A percentile compares a stretch with the other conserved stretches of the same genome.
phyloP scores from a whole-genome alignment of 345 rosid species.

The Eucalyptus polybractea region DNA sequence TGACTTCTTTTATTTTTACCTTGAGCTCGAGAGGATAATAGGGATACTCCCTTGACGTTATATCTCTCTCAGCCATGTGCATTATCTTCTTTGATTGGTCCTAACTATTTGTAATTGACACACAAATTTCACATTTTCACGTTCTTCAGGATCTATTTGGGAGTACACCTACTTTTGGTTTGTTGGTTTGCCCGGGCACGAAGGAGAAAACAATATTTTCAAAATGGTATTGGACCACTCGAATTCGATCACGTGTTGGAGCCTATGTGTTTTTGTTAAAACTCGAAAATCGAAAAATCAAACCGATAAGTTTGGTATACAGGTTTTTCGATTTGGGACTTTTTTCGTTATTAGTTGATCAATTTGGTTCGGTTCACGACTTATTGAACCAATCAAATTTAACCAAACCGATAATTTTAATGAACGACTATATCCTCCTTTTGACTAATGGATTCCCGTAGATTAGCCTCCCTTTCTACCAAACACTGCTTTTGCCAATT shows the following conservation, averaged over 20 bases:
- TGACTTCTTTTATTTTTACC: not conserved
- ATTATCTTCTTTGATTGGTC: not conserved
- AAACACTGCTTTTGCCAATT: not conserved
- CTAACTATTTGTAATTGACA: not conserved
- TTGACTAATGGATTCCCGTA: not conserved
- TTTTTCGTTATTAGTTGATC: too few species aligned
- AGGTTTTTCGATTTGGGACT: not conserved
- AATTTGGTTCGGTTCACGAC: not conserved
- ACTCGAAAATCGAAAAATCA: not conserved
- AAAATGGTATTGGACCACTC: not conserved
- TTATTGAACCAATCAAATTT: not conserved
- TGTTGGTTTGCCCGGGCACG: not conserved
- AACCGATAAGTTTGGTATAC: not conserved
- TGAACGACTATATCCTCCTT: not conserved
- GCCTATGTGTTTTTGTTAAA: not conserved
- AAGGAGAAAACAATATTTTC: not conserved
- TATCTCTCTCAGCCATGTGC: not conserved
- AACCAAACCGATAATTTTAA: not conserved
- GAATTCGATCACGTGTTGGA: not conserved
- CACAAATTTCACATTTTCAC: not conserved
- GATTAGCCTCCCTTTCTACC: not conserved
- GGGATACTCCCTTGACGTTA: not conserved
- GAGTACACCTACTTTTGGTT: not conserved
- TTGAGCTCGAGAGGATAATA: not conserved
- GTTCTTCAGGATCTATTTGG: not conserved